A percentile compares a stretch with the other conserved stretches of the same genome.
These are phyloP conservation scores for Verticillium isaacii DNA, from an alignment of 2,329 filamentous ascomycete genomes.

Conservation along the genomic window DNA sequence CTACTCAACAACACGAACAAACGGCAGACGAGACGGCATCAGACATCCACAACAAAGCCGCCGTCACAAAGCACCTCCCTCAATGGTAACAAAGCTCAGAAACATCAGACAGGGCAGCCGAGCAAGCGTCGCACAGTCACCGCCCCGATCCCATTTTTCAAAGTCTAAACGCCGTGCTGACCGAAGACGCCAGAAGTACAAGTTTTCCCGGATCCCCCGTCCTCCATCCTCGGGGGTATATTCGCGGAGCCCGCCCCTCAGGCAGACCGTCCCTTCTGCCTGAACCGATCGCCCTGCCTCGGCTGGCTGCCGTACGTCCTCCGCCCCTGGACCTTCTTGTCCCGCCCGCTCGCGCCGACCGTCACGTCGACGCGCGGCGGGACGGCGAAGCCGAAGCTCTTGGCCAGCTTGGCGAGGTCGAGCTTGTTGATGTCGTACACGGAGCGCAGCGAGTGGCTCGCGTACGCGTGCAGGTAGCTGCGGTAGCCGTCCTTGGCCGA, in stretches of 20 bases:
- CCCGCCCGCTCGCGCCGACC: slow-evolving; percentile 75
- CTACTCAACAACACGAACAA: not conserved
- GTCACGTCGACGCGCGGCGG: slow-evolving; percentile 80
- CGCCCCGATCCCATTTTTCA: not conserved
- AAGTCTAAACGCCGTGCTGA: slow-evolving; percentile 3
- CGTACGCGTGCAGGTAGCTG: slow-evolving; percentile 92
- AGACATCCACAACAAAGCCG: not conserved
- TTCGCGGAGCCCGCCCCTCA: not conserved
- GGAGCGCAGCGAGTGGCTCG: slow-evolving; percentile 57
- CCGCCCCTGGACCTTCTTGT: slow-evolving; percentile 61
- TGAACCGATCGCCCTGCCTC: slow-evolving; percentile 37
- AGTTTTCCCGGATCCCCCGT: not conserved
- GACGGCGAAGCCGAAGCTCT: slow-evolving; percentile 74
- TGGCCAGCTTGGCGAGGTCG: slow-evolving; percentile 77
- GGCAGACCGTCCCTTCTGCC: slow-evolving; percentile 1
- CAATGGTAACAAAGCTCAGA: not conserved
- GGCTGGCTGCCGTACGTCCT: slow-evolving; percentile 77
- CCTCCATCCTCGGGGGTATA: not conserved
- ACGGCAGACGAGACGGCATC: not conserved
- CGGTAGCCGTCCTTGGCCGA: slow-evolving; percentile 73
- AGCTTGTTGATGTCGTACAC: slow-evolving; percentile 79
- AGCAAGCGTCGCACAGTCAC: not conserved
- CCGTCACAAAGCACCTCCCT: not conserved
- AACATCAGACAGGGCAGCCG: not conserved
- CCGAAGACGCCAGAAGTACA: not conserved